These are phyloP conservation scores for Daedaleopsis sinensis DNA, from an alignment of 768 basidiomycete species.

Conservation along the genomic window DNA sequence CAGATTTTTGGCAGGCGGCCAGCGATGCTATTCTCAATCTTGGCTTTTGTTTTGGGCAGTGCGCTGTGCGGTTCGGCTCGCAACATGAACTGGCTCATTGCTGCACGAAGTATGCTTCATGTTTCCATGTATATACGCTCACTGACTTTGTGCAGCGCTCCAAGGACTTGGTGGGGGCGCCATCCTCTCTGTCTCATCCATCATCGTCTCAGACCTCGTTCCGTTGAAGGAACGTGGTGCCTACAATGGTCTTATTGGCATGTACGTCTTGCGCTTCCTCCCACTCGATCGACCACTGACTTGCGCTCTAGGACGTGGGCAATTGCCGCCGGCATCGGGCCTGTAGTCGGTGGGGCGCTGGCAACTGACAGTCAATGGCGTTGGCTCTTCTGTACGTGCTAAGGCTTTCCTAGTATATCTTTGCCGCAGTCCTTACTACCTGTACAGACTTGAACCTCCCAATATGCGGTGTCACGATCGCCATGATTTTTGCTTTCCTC, in stretches of 20 bases:
- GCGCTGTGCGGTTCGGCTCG: constrained; percentile 41
- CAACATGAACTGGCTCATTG: constrained; percentile 42
- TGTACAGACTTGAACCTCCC: constrained; percentile 9
- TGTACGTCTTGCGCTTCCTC: neutral
- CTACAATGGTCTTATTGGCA: neutral
- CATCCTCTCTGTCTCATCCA: constrained; percentile 20
- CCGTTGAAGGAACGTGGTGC: constrained; percentile 35
- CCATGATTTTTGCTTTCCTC: neutral
- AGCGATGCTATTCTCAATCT: constrained; percentile 31
- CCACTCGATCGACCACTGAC: neutral
- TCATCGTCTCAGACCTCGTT: constrained; percentile 24
- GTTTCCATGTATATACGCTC: neutral
- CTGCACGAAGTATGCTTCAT: constrained; percentile 29
- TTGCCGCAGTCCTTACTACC: neutral
- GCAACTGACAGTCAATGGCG: constrained; percentile 1
- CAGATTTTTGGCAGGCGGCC: constrained; percentile 37
- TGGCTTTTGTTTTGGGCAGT: constrained; percentile 41
- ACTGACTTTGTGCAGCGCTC: constrained; percentile 8
- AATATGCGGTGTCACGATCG: constrained; percentile 1
- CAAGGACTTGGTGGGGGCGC: constrained; percentile 27
- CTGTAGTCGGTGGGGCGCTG: constrained; percentile 32
- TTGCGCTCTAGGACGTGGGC: neutral
- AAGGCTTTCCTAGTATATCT: neutral
- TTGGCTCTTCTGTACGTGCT: constrained; percentile 13
- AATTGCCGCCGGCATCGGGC: constrained; percentile 22